Base-by-base conservation (phyloP, 164 flowering plant species). In the Sedum album region DNA sequence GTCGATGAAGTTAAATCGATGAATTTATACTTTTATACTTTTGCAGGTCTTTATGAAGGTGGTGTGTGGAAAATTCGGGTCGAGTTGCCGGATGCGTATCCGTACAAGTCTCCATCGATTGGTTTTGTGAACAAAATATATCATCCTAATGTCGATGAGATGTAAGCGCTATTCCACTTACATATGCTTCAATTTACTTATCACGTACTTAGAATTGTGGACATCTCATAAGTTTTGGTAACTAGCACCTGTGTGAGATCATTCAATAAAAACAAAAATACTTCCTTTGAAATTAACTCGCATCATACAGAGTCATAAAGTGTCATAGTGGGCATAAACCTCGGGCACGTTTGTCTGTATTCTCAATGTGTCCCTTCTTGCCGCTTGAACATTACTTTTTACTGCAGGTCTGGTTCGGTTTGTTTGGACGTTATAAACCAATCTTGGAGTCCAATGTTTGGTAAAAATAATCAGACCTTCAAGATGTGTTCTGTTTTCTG, bases 371-470 rank as follows among this genome's bases (percentile, higher is more conserved):
- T 41, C 46, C 11, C 11, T 41, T 18, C 21, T 36, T 1, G 10
- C 6, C 33, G 66, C 21, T 63, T 31, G 20, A 8, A 21, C 2
- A 6, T 23, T 17, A 30, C 17, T 62, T 28, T 62, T 4, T 63
- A 63, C 71, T 74, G 78, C 89, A 94, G 98, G 76, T 94, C 97
- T 63, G 98, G 98, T 69, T 89, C 98, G 66, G 93, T 91, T 28
- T 94, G 98, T 86, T 84, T 94, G 88, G 97, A 94, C 77, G 98
- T 94, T 33, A 94, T 94, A 69, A 91, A 91, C 73, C 96, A 94
- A 79, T 81, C 96, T 42, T 91, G 96, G 96, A 94, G 98, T 79
- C 97, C 98, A 66, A 91, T 94, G 97, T 94, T 89, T 77, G 97
- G 98, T 91, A 84, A 82, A 14, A 41, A 36, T 36, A 13, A 18